A percentile compares a stretch with the other conserved stretches of the same genome.
Evolutionary conservation across 768 basidiomycete genomes (phyloP).

Genomic region (Xerocomellus dryophilus): DNA sequence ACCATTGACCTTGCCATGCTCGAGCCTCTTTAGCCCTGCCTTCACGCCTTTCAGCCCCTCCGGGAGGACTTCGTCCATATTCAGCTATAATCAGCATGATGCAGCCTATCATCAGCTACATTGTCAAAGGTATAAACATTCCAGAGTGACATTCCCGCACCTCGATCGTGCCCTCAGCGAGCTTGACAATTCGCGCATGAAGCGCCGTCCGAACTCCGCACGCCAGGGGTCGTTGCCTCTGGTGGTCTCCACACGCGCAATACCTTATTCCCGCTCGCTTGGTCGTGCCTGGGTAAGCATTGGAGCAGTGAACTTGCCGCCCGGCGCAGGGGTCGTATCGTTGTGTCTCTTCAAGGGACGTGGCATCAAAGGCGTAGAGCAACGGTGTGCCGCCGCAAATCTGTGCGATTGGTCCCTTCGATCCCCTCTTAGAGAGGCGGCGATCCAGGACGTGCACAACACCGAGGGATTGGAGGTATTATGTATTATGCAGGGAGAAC

Average conservation of each 20-base stretch:
- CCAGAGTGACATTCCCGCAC: not conserved
- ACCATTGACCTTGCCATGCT: too few species aligned
- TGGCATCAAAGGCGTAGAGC: conserved; percentile 22
- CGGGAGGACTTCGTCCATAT: too few species aligned
- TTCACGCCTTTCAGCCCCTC: too few species aligned
- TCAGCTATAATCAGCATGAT: too few species aligned
- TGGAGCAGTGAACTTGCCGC: conserved; percentile 19
- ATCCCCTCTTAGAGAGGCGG: conserved; percentile 7
- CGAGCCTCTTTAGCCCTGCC: too few species aligned
- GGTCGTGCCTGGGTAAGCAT: not conserved
- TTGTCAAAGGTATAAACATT: not conserved
- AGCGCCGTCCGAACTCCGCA: conserved; percentile 9
- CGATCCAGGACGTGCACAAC: conserved; percentile 35
- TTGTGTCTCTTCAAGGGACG: conserved; percentile 33
- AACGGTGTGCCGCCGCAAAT: not conserved
- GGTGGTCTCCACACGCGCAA: not conserved
- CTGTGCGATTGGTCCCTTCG: not conserved
- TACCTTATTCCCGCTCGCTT: conserved; percentile 3
- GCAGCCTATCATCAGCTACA: too few species aligned
- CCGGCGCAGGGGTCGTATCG: conserved; percentile 26
- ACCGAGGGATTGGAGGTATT: conserved; percentile 30
- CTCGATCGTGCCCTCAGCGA: conserved; percentile 13
- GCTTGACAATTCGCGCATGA: conserved; percentile 8
- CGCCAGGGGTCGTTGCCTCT: not conserved
- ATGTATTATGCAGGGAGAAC: conserved; percentile 30